Evolutionary conservation across 257 asterid species (phyloP).

Genomic region (Fraxinus quadrangulata): DNA sequence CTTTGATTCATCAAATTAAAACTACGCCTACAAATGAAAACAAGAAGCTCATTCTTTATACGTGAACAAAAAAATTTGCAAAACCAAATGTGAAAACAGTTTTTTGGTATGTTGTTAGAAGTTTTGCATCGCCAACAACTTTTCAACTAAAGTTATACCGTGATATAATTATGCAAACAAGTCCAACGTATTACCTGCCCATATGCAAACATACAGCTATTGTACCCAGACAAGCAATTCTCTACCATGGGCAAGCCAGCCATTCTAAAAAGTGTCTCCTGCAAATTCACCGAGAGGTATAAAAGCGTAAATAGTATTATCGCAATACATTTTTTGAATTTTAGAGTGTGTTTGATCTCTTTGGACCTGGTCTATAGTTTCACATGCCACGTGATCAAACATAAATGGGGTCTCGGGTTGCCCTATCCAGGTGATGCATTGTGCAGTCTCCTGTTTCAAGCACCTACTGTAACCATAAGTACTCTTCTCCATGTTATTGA

Average conservation of each 20-base stretch:
- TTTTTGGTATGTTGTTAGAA: background rate
- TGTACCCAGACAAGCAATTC: constrained; percentile 94
- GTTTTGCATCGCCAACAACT: background rate
- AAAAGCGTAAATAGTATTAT: constrained; percentile 22
- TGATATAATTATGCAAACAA: background rate
- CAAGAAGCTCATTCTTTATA: constrained; percentile 2
- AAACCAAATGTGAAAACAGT: background rate
- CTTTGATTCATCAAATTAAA: background rate
- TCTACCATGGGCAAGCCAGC: constrained; percentile 99
- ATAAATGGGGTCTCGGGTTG: constrained; percentile 91
- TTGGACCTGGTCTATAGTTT: constrained; percentile 82
- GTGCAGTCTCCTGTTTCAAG: constrained; percentile 90
- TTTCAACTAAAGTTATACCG: background rate
- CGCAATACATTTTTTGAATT: constrained; percentile 18
- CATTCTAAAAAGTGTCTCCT: constrained; percentile 93
- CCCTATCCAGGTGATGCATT: constrained; percentile 87
- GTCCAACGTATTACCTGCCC: constrained; percentile 69
- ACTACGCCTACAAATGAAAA: background rate
- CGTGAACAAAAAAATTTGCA: background rate
- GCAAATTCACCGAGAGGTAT: constrained; percentile 27
- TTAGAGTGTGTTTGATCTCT: constrained; percentile 7
- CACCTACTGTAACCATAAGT: constrained; percentile 66
- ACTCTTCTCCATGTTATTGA: constrained; percentile 73
- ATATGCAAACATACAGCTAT: constrained; percentile 98
- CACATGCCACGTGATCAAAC: constrained; percentile 96